These are phyloP conservation scores for Leishmania gerbilli DNA, from an alignment of 208 protist species.

Conservation along the genomic window DNA sequence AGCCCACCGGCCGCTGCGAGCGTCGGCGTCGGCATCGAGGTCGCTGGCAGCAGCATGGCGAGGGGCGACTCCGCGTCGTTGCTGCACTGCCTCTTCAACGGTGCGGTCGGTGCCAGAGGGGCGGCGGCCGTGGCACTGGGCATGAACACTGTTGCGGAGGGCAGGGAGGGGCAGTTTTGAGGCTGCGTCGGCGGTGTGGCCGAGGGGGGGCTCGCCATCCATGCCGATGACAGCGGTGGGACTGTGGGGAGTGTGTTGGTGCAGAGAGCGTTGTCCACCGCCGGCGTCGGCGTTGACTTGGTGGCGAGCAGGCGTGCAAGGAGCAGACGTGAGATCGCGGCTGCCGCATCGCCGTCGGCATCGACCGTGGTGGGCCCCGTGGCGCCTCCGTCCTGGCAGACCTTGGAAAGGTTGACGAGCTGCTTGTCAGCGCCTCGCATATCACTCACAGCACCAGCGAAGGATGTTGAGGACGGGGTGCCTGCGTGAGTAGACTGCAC, in stretches of 20 bases:
- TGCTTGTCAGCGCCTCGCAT: no score
- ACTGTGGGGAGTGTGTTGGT: constrained; percentile 14
- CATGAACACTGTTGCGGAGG: not conserved
- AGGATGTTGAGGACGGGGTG: not conserved
- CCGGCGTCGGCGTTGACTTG: not conserved
- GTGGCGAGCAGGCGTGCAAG: not conserved
- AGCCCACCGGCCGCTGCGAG: not conserved
- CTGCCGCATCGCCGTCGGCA: not conserved
- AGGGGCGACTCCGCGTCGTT: not conserved
- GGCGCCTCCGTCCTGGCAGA: not conserved
- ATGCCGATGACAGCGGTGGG: not conserved
- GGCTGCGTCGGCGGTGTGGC: not conserved
- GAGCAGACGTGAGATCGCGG: not conserved
- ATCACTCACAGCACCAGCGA: not conserved
- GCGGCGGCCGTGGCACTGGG: not conserved
- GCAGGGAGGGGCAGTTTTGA: not conserved
- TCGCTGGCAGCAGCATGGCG: not conserved
- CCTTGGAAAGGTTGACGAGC: not conserved
- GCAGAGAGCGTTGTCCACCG: not conserved
- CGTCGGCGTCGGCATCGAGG: not conserved
- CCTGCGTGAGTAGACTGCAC: not conserved
- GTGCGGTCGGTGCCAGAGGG: not conserved
- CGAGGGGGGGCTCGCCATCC: not conserved
- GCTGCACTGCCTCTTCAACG: not conserved
- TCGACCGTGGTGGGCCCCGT: not conserved